These are phyloP conservation scores for Trifolium fragiferum DNA, from an alignment of 306 rosid species.

Conservation along the genomic window DNA sequence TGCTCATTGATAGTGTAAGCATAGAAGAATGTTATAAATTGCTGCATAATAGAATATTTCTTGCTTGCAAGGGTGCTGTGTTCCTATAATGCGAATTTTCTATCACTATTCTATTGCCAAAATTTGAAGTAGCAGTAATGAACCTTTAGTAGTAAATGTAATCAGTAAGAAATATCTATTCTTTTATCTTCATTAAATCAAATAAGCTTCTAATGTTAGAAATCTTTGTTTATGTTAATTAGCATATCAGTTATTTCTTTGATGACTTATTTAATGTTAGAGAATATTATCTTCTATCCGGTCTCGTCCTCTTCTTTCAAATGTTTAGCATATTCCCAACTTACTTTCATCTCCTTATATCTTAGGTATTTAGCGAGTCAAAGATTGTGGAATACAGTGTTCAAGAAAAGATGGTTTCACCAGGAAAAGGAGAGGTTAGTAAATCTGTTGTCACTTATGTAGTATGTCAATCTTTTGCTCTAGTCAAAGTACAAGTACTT, in stretches of 20 bases:
- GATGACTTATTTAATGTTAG: not conserved
- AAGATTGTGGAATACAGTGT: conserved; percentile 75
- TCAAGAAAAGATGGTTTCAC: conserved; percentile 64
- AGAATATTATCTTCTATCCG: conserved; percentile 2
- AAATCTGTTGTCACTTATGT: conserved; percentile 27
- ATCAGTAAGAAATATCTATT: not conserved
- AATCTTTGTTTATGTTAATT: not conserved
- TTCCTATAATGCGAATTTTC: not conserved
- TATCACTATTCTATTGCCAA: not conserved
- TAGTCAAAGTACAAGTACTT: conserved; percentile 4
- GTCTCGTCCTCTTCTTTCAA: conserved; percentile 14
- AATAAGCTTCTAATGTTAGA: conserved; percentile 4
- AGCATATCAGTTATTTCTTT: conserved; percentile 8
- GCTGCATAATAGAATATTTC: conserved; percentile 25
- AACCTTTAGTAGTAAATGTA: conserved; percentile 27
- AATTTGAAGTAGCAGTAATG: conserved; percentile 15
- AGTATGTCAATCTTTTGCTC: conserved; percentile 8
- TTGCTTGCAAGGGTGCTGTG: not conserved
- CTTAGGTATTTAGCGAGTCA: conserved; percentile 76
- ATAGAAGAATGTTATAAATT: conserved; percentile 10
- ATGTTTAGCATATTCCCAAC: conserved; percentile 14
- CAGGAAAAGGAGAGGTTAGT: conserved; percentile 77
- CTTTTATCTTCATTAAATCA: not conserved
- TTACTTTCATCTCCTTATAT: conserved; percentile 23
- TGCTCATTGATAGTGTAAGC: conserved; percentile 3